Base-by-base conservation (phyloP, 257 asterid genomes). In the Nicotiana sylvestris region DNA sequence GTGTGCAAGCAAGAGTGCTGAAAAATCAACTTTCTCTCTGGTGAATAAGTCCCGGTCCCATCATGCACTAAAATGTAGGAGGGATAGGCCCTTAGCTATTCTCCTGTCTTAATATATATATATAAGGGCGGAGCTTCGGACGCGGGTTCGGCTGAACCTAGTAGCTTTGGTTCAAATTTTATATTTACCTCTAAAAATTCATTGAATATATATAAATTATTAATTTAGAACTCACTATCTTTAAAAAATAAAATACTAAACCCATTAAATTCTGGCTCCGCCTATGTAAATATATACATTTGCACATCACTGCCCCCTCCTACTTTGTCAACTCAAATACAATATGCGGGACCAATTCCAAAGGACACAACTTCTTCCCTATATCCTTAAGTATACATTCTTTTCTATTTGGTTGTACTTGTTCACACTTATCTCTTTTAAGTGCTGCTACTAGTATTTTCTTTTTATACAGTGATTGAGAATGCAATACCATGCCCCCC, bases 11-110 rank as follows among this genome's bases (percentile, higher is more conserved):
- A 74, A 27, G 16, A 51, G 29, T 49, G 80, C 64, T 51, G 46
- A 51, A 51, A 29, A 76, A 29, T 51, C 80, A 51, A 51, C 4
- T n/a, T 6, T 72, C 11, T 29, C 8, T 72, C 12, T 25, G 29
- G 79, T 72, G 80, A 51, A 76, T 76, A 51, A 51, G 29, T 76
- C 30, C 4, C 5, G 29, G 80, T 51, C 80, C 80, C 80, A 51
- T 64, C 64, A 43, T 43, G 51, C 51, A 51, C 80, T 76, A 49
- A 27, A 46, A 13, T 76, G 51, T 43, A 15, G 12, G 12, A 76
- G 8, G 8, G 46, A 76, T 16, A 76, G 65, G 64, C n/a, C 46
- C 46, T 15, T 76, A 76, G 80, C 80, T 39, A 29, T 51, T 60
- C 53, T 51, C 80, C 64, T 76, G 46, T 76, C 80, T 29, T 72